These are phyloP conservation scores for Cicer chorassanicum DNA, from an alignment of 306 rosid genomes.

Conservation along the genomic window DNA sequence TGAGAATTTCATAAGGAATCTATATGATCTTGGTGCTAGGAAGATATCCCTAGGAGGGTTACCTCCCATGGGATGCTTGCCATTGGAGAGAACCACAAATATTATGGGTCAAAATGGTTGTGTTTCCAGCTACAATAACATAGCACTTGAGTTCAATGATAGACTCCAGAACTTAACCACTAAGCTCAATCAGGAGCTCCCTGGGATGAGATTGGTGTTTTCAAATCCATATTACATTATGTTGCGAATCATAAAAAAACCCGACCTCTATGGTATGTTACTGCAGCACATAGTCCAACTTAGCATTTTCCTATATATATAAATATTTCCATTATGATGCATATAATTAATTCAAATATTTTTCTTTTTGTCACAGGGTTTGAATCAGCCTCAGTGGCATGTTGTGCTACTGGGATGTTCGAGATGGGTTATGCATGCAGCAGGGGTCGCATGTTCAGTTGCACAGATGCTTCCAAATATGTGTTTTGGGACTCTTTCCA, in stretches of 20 bases:
- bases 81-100: slow-evolving; percentile 81
- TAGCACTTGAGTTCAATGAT: slow-evolving; percentile 75
- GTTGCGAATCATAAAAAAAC: slow-evolving; percentile 55
- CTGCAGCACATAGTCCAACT: background rate
- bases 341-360: background rate
- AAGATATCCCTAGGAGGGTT: slow-evolving; percentile 87
- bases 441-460: slow-evolving; percentile 58
- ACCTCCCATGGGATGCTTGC: slow-evolving; percentile 97
- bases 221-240: slow-evolving; percentile 71
- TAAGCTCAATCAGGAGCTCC: slow-evolving; percentile 61
- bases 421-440: slow-evolving; percentile 94
- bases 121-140: slow-evolving; percentile 51
- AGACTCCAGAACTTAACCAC: slow-evolving; percentile 58
- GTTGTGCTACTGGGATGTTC: slow-evolving; percentile 83
- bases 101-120: slow-evolving; percentile 58
- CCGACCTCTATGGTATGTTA: slow-evolving; percentile 66
- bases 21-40: slow-evolving; percentile 77
- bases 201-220: slow-evolving; percentile 66
- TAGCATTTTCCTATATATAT: background rate
- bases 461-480: slow-evolving; percentile 73
- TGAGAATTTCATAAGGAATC: slow-evolving; percentile 58
- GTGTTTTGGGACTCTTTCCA: slow-evolving; percentile 70
- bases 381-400: slow-evolving; percentile 66
- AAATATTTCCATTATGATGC: background rate
- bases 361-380: slow-evolving; percentile 57